Evolutionary conservation across 352 stramenopile genomes (phyloP).

Genomic region (Phytophthora ramorum): DNA sequence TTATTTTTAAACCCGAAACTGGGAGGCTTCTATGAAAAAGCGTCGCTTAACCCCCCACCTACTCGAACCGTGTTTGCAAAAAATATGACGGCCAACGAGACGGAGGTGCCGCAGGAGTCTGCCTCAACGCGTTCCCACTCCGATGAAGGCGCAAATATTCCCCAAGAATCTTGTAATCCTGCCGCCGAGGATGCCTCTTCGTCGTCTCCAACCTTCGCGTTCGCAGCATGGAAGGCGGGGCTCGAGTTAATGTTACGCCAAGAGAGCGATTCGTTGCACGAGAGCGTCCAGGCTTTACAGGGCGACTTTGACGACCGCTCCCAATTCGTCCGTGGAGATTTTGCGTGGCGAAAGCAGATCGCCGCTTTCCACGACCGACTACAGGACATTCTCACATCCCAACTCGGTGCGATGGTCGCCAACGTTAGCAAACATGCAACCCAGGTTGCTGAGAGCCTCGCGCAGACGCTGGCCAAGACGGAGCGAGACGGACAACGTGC

Average conservation of each 20-base stretch:
- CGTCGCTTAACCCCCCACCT: too few relatives aligned
- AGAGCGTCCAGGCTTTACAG: slow-evolving; percentile 48
- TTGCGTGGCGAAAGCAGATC: slow-evolving; percentile 67
- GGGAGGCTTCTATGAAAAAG: too few relatives aligned
- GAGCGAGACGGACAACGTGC: slow-evolving; percentile 42
- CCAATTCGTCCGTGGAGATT: slow-evolving; percentile 67
- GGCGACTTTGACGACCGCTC: slow-evolving; percentile 59
- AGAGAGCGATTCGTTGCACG: slow-evolving; percentile 31
- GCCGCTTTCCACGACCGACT: slow-evolving; percentile 51
- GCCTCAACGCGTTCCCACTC: background rate
- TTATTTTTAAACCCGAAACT: too few relatives aligned
- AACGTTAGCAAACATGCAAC: slow-evolving; percentile 44
- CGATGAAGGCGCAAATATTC: background rate
- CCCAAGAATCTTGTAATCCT: background rate
- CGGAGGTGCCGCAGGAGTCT: background rate
- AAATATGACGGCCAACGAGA: too few relatives aligned
- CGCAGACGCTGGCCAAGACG: slow-evolving; percentile 44
- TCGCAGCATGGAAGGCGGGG: slow-evolving; percentile 44
- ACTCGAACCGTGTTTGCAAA: too few relatives aligned
- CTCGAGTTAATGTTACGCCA: slow-evolving; percentile 42
- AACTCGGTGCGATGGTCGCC: slow-evolving; percentile 27
- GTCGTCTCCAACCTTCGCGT: slow-evolving; percentile 29
- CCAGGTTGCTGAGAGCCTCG: slow-evolving; percentile 42
- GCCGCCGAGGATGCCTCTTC: background rate
- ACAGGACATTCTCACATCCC: slow-evolving; percentile 43